phyloP scores from a whole-genome alignment of 345 rosid genomes.

The Syzygium oleosum region DNA sequence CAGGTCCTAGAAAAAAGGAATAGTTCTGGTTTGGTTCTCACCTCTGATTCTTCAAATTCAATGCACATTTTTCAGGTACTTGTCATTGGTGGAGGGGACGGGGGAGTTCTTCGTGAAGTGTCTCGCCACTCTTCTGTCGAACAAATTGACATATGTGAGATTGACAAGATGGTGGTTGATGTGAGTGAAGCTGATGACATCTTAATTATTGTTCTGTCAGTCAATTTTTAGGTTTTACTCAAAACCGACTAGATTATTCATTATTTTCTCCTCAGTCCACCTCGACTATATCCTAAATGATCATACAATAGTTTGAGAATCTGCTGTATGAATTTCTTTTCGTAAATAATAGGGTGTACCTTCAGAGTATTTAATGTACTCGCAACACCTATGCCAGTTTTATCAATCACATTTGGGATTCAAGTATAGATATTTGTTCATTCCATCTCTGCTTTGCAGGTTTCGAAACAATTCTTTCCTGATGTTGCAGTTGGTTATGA shows the following conservation, averaged over 20 bases:
- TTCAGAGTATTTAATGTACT: background rate
- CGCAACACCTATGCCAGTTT: background rate
- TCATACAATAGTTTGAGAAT: background rate
- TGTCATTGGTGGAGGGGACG: constrained; percentile 98
- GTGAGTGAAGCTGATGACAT: constrained; percentile 33
- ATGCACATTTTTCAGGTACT: constrained; percentile 38
- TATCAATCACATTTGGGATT: background rate
- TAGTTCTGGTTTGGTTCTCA: background rate
- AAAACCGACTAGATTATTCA: background rate
- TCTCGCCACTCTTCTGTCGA: constrained; percentile 79
- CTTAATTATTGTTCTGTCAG: background rate
- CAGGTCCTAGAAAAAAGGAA: background rate
- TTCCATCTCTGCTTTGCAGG: constrained; percentile 30
- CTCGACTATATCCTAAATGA: background rate
- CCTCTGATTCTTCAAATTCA: background rate
- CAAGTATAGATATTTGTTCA: background rate
- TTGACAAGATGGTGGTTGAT: constrained; percentile 93
- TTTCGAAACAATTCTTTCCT: constrained; percentile 80
- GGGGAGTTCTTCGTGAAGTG: constrained; percentile 89
- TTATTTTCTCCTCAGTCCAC: background rate
- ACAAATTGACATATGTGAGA: constrained; percentile 90
- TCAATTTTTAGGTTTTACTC: background rate
- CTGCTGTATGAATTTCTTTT: background rate
- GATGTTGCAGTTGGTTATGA: constrained; percentile 75
- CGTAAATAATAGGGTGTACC: background rate